Evolutionary conservation across 1,139 yeast genomes (phyloP).

Genomic region (Protomyces lactucae-debilis): DNA sequence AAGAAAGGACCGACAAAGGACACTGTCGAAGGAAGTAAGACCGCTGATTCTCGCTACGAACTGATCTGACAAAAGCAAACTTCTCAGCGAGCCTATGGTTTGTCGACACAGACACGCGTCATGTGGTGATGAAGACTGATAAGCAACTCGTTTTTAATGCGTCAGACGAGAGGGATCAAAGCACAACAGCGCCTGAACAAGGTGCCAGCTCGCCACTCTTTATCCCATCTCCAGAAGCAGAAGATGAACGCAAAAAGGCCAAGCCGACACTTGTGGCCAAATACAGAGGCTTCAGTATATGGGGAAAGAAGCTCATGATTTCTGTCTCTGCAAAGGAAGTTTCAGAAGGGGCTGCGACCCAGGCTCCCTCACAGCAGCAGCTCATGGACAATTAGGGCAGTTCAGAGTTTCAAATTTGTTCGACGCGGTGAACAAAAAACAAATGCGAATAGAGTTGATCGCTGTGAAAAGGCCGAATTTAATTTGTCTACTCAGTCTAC

Average conservation of each 20-base stretch:
- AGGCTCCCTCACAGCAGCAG: not conserved
- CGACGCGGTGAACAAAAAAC: too few relatives aligned
- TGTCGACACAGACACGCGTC: slow-evolving; percentile 5
- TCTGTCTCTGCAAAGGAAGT: not conserved
- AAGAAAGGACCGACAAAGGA: slow-evolving; percentile 17
- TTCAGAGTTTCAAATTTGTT: too few relatives aligned
- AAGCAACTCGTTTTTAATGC: not conserved
- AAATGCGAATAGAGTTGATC: too few relatives aligned
- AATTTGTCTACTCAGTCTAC: too few relatives aligned
- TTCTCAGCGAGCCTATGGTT: slow-evolving; percentile 24
- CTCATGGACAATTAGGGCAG: not conserved
- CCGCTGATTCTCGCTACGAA: not conserved
- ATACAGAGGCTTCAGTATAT: slow-evolving; percentile 14
- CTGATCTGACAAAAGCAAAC: not conserved
- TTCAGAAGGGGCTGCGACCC: not conserved
- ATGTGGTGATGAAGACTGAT: slow-evolving; percentile 1
- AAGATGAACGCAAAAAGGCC: slow-evolving; percentile 1
- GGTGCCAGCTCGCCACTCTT: slow-evolving; percentile 9
- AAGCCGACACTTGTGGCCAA: slow-evolving; percentile 7
- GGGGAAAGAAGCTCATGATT: slow-evolving; percentile 1
- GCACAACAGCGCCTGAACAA: not conserved
- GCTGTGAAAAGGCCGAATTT: too few relatives aligned
- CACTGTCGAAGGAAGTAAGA: slow-evolving; percentile 7
- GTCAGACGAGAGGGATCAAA: not conserved
- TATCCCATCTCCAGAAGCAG: slow-evolving; percentile 7